Evolutionary conservation across 441 rosid genomes (phyloP), one percentile per base, ranked within the genome.

Genomic region (Manihot esculenta): DNA sequence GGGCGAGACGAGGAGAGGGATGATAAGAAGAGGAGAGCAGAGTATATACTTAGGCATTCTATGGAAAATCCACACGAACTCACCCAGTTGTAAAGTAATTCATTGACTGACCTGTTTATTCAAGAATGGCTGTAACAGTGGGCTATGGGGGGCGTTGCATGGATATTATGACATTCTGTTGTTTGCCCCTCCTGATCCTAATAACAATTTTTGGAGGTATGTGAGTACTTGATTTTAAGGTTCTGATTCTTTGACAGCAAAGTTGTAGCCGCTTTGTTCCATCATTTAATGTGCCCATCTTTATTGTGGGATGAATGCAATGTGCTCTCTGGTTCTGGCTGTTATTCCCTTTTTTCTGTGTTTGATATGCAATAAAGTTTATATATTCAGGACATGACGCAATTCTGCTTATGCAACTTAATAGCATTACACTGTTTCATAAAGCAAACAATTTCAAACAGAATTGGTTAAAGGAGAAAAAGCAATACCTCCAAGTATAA

Each of bases 11-110:
- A 91, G n/a, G 99, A 95, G 80, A 88, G 91, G 80, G 99, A 92
- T 72, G 99, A 95, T 55, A 95, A 87, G 82, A 95, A 89, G 83
- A 86, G 98, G 77, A 92, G 99, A 77, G 99, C 97, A 14, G 98
- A 88, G 83, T 87, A 84, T 68, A 92, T 95, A 74, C 88, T 92
- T 72, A 85, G 83, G 72, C 97, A 92, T 58, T 85, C 97, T 27
- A 86, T 86, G 75, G 99, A 95, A 78, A 92, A 87, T 42, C 96
- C 96, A 2, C 87, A 85, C 65, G 99, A 95, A 71, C 96, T 94
- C 72, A 90, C 83, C 76, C 94, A 90, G 85, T 78, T 89, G 87
- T 95, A 85, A 76, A 75, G 62, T 76, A 69, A 49, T 79, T 74
- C 55, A 42, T 18, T 68, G 64, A 54, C 73, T 68, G 73, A 62